Evolutionary conservation across 345 rosid genomes (phyloP).

Genomic region (Nasturtium officinale): DNA sequence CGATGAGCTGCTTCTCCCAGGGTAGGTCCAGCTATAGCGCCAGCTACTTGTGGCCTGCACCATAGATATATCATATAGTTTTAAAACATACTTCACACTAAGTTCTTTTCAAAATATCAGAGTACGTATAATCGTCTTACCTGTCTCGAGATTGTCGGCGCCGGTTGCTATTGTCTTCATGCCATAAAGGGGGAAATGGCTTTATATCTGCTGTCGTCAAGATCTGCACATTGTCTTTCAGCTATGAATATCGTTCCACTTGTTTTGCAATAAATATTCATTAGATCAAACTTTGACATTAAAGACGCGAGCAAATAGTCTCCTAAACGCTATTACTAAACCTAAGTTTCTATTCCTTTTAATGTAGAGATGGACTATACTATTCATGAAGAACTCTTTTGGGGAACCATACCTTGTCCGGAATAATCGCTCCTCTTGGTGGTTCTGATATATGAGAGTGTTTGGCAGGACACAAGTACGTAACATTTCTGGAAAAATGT

Average conservation of each 20-base stretch:
- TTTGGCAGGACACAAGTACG: slow-evolving; percentile 60
- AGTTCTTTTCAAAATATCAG: background rate
- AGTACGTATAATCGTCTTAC: slow-evolving; percentile 42
- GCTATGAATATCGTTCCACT: slow-evolving; percentile 13
- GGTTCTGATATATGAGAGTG: slow-evolving; percentile 70
- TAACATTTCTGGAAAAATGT: slow-evolving; percentile 61
- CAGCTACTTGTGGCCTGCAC: slow-evolving; percentile 77
- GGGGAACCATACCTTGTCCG: slow-evolving; percentile 64
- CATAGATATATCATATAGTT: slow-evolving; percentile 24
- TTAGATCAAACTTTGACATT: background rate
- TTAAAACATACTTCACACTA: background rate
- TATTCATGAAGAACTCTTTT: background rate
- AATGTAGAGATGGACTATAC: background rate
- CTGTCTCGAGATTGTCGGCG: slow-evolving; percentile 84
- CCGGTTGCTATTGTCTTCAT: slow-evolving; percentile 77
- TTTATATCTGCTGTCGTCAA: slow-evolving; percentile 71
- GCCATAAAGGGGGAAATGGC: slow-evolving; percentile 88
- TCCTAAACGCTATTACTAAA: background rate
- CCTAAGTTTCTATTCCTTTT: background rate
- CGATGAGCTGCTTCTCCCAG: slow-evolving; percentile 98
- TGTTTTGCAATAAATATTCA: slow-evolving; percentile 19
- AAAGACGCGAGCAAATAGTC: background rate
- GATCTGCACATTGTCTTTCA: slow-evolving; percentile 53
- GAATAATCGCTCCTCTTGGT: slow-evolving; percentile 71
- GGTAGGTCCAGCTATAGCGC: slow-evolving; percentile 70